These are phyloP conservation scores for Starmerella ratchasimensis DNA, from an alignment of 805 yeast genomes.

Conservation along the genomic window DNA sequence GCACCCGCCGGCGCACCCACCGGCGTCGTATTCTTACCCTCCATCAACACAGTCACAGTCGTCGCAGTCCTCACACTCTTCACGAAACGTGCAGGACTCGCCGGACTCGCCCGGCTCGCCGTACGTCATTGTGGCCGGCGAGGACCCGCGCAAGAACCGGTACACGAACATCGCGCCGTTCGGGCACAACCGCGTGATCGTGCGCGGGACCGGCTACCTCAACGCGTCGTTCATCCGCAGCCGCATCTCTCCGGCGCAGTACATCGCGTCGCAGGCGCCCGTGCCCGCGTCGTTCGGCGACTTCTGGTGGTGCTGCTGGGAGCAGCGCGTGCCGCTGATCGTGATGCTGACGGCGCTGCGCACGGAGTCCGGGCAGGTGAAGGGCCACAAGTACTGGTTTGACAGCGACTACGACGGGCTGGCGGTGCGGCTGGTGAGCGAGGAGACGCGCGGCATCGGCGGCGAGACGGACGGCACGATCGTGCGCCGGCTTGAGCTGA, in stretches of 20 bases:
- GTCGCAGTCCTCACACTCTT: neutral
- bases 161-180: constrained; percentile 81
- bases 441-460: constrained; percentile 10
- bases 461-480: constrained; percentile 10
- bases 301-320: constrained; percentile 67
- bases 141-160: constrained; percentile 75
- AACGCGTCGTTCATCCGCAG: constrained; percentile 63
- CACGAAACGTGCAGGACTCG: neutral
- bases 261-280: constrained; percentile 94
- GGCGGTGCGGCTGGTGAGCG: constrained; percentile 21
- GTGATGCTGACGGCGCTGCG: constrained; percentile 61
- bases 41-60: neutral
- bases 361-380: constrained; percentile 64
- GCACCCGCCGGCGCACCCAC: neutral
- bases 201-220: constrained; percentile 49
- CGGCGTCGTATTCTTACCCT: neutral
- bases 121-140: constrained; percentile 53
- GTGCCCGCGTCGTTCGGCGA: constrained; percentile 63
- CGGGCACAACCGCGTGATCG: constrained; percentile 65
- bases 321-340: constrained; percentile 52
- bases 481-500: constrained; percentile 35
- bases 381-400: constrained; percentile 81
- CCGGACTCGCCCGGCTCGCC: constrained; percentile 18
- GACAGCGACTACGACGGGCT: constrained; percentile 37
- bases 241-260: constrained; percentile 30